Evolutionary conservation across 2,329 filamentous ascomycete species (phyloP).

Genomic region (Hypoxylon sp.): DNA sequence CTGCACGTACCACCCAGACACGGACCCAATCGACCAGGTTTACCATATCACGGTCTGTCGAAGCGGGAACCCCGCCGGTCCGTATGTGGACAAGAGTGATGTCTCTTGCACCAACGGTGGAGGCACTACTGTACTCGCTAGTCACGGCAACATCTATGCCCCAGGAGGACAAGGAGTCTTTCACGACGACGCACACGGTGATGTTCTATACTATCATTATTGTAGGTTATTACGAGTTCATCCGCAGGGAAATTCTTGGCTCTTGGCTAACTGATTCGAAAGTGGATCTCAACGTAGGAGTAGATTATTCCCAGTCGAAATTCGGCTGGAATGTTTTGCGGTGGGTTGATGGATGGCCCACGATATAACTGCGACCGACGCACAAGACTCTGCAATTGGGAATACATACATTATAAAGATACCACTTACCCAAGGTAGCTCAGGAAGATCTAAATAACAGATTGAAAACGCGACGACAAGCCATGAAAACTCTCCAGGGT

Average conservation of each 20-base stretch:
- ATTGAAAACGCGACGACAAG: no score
- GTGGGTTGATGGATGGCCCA: slow-evolving; percentile 60
- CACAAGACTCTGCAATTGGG: background rate
- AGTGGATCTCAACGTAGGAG: slow-evolving; percentile 66
- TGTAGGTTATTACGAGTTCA: slow-evolving; percentile 47
- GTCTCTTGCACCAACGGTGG: slow-evolving; percentile 67
- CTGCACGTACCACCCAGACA: slow-evolving; percentile 67
- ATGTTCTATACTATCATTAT: slow-evolving; percentile 75
- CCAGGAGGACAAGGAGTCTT: slow-evolving; percentile 75
- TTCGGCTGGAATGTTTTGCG: slow-evolving; percentile 61
- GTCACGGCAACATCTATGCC: slow-evolving; percentile 71
- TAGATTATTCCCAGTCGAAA: slow-evolving; percentile 60
- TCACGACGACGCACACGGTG: slow-evolving; percentile 63
- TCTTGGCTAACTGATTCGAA: slow-evolving; percentile 21
- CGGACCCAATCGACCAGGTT: slow-evolving; percentile 68
- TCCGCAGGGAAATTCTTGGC: no score
- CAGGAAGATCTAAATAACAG: background rate
- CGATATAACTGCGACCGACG: slow-evolving; percentile 47
- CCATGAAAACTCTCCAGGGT: no score
- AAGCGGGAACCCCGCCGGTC: slow-evolving; percentile 63
- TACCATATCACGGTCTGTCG: slow-evolving; percentile 75
- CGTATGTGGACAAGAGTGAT: slow-evolving; percentile 69
- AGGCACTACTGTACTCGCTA: slow-evolving; percentile 70
- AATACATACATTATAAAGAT: background rate
- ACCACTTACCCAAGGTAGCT: no score